phyloP scores from a whole-genome alignment of 2,329 filamentous ascomycete genomes.

The Cryphonectria carpinicola region DNA sequence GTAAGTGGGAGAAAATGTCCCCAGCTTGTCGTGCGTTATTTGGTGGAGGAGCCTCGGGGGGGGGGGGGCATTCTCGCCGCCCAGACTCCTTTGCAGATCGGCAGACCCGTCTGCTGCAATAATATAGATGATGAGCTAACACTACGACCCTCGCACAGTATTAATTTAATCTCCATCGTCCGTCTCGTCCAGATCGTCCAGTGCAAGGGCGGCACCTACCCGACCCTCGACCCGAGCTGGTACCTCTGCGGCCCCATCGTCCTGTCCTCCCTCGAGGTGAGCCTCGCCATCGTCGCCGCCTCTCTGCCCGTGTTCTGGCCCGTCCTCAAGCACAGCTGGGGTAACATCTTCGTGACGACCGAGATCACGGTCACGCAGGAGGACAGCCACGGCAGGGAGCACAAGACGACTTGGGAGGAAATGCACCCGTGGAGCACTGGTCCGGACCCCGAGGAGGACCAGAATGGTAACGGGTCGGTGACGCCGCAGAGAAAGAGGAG shows the following conservation, averaged over 20 bases:
- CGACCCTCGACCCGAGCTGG: constrained; percentile 42
- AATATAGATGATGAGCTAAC: not conserved
- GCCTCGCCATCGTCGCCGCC: constrained; percentile 28
- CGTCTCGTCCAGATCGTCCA: constrained; percentile 38
- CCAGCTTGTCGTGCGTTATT: not conserved
- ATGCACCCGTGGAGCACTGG: constrained; percentile 14
- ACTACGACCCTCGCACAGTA: constrained; percentile 29
- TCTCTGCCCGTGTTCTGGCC: constrained; percentile 22
- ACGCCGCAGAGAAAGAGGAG: not conserved
- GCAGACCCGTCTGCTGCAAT: not conserved
- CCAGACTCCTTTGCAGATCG: not conserved
- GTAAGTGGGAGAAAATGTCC: constrained; percentile 32
- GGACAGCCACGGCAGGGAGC: not conserved
- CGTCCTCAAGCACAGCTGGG: constrained; percentile 35
- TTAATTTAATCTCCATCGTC: constrained; percentile 39
- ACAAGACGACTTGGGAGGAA: not conserved
- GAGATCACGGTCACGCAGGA: constrained; percentile 37
- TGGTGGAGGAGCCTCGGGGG: too few relatives aligned
- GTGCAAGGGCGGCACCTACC: constrained; percentile 38
- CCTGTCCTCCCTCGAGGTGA: constrained; percentile 40
- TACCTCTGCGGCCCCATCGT: constrained; percentile 40
- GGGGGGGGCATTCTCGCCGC: not conserved
- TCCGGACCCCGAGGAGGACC: not conserved
- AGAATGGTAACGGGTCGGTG: not conserved
- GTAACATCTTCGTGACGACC: constrained; percentile 42